Evolutionary conservation across 2,329 filamentous ascomycete genomes (phyloP).

Genomic region (Sclerotinia borealis): DNA sequence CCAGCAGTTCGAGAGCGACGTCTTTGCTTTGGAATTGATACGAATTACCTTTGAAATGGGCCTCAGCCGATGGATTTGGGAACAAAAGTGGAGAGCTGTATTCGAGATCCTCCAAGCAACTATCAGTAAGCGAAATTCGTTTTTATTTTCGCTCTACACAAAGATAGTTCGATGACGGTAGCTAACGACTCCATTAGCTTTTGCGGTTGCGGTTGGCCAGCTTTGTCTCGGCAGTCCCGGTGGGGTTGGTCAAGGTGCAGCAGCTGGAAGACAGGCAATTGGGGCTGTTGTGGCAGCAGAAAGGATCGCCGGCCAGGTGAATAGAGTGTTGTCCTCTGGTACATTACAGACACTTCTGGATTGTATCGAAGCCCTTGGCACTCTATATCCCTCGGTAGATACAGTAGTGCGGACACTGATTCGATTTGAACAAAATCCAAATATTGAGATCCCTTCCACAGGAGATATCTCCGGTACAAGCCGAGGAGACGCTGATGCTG

Average conservation of each 20-base stretch:
- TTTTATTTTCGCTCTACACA: not conserved
- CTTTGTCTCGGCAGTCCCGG: not conserved
- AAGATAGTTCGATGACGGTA: not conserved
- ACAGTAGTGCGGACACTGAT: not conserved
- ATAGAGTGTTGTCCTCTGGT: not conserved
- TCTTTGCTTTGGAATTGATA: not conserved
- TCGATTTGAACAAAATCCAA: not conserved
- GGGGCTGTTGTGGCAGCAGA: not conserved
- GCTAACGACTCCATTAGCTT: not conserved
- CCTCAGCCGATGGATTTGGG: not conserved
- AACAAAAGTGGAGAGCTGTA: not conserved
- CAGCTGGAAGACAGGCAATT: conserved; percentile 2
- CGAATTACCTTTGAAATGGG: not conserved
- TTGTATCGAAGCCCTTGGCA: conserved; percentile 1
- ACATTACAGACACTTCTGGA: not conserved
- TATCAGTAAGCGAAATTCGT: not conserved
- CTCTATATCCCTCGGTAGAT: not conserved
- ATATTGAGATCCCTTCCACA: not conserved
- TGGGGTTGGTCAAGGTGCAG: not conserved
- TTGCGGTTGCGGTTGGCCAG: conserved; percentile 1
- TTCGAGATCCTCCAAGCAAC: not conserved
- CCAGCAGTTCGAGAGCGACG: not conserved
- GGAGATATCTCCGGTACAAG: not conserved
- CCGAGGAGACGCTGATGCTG: not conserved
- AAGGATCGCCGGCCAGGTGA: not conserved